Evolutionary conservation across 768 basidiomycete species (phyloP).

Genomic region (Agaricus sinodeliciosus): DNA sequence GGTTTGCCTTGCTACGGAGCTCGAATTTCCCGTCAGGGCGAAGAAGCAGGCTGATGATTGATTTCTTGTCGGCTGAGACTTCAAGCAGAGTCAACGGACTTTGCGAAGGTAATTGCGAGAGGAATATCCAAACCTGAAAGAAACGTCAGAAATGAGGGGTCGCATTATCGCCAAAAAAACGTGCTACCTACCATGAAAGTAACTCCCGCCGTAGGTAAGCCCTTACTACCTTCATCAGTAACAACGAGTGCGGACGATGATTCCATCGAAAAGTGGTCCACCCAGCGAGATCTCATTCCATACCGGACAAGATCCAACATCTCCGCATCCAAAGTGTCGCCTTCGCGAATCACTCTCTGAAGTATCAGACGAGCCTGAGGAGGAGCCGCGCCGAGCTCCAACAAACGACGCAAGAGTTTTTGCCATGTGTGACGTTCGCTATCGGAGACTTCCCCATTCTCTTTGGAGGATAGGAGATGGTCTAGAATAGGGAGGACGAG

Average conservation of each 20-base stretch:
- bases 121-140: conserved; percentile 43
- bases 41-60: conserved; percentile 39
- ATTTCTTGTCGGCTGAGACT: conserved; percentile 19
- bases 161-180: neutral
- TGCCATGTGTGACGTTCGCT: conserved; percentile 51
- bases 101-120: conserved; percentile 31
- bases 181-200: conserved; percentile 56
- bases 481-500: conserved; percentile 48
- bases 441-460: conserved; percentile 22
- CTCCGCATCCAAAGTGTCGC: conserved; percentile 51
- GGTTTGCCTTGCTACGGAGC: conserved; percentile 26
- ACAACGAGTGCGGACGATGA: conserved; percentile 45
- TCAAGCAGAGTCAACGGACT: conserved; percentile 32
- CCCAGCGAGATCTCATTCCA: conserved; percentile 72
- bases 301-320: conserved; percentile 65
- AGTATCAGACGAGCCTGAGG: conserved; percentile 60
- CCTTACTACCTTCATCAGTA: conserved; percentile 39
- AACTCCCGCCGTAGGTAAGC: conserved; percentile 56
- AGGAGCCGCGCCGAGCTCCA: conserved; percentile 71
- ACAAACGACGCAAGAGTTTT: conserved; percentile 58
- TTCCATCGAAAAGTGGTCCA: conserved; percentile 69
- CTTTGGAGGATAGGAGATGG: conserved; percentile 28
- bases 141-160: neutral
- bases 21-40: conserved; percentile 53
- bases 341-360: conserved; percentile 41